These are phyloP conservation scores for Malus hybrid DNA, from an alignment of 331 rosid genomes.

Conservation along the genomic window DNA sequence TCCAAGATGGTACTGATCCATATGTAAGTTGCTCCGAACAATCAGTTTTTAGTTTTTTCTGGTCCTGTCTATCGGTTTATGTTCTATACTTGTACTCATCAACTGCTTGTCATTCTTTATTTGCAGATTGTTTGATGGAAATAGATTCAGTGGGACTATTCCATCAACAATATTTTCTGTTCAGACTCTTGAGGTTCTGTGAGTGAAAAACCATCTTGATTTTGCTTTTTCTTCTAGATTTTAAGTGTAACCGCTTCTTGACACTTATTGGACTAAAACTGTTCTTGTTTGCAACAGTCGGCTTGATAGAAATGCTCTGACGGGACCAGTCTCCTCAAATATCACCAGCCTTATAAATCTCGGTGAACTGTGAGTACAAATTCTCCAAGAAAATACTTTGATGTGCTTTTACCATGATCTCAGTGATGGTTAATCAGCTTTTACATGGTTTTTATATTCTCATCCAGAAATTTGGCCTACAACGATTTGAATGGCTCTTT, in stretches of 20 bases:
- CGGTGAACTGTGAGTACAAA: conserved; percentile 66
- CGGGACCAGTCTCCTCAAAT: conserved; percentile 63
- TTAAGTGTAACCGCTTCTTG: neutral
- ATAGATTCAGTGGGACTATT: conserved; percentile 48
- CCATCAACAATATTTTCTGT: conserved; percentile 72
- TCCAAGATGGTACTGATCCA: conserved; percentile 71
- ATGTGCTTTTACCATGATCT: neutral
- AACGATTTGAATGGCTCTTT: conserved; percentile 58
- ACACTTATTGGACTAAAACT: neutral
- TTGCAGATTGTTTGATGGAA: conserved; percentile 77
- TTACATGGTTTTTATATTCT: conserved; percentile 1
- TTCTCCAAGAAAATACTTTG: neutral
- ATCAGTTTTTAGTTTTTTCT: neutral
- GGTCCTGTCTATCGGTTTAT: neutral
- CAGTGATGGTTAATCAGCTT: neutral
- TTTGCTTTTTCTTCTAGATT: neutral
- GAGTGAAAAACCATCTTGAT: conserved; percentile 37
- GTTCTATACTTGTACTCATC: neutral
- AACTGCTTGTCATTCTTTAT: conserved; percentile 4
- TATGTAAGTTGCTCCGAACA: conserved; percentile 46
- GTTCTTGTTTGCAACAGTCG: conserved; percentile 53
- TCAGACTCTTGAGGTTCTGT: conserved; percentile 88
- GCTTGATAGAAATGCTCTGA: conserved; percentile 75
- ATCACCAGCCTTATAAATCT: conserved; percentile 57
- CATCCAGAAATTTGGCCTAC: conserved; percentile 65